Evolutionary conservation across 257 asterid species (phyloP), one percentile per base, ranked within the genome.

Genomic region (Salvia splendens): DNA sequence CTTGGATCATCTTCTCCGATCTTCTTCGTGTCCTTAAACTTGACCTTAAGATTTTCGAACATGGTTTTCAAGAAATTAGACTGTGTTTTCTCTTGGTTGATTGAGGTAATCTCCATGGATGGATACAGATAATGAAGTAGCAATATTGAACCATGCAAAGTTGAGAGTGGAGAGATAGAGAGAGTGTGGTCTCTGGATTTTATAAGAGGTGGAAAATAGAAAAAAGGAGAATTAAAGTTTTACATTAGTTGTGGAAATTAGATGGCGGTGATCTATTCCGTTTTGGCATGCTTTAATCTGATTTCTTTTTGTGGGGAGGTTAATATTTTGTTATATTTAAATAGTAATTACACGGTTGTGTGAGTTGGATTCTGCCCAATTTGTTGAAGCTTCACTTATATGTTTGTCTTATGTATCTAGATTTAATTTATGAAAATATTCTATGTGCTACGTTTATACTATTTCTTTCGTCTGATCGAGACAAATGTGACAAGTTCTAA

Each of bases 1-100:
- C 95, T 80, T 0, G 95, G 95, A 77, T 87, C 95, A 64, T 87
- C 95, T 49, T 80, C 53, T 30, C 85, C 90, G 4, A 81, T 46
- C 60, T 75, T 79, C 65, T 46, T 84, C 2, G 48, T 36, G 36
- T 73, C 74, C 24, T 16, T 42, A 4, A 59, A 14, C 38, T 53
- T 40, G 8, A 40, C 45, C 45, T 7, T 40, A 8, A 40, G 11
- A 40, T 40, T 81, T 33, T 49, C 63, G 6, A 60, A 6, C 50
- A 73, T 17, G 46, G 52, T 17, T 63, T 50, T 72, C 15, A 78
- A 10, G 64, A 71, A 54, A 20, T 30, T 24, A 20, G 50, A 12
- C 8, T 47, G 56, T 12, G 8, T 40, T 5, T 69, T 73, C 46
- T 52, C 59, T 62, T 61, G 65, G 6, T 61, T 38, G 9, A 15